These are phyloP conservation scores for Jatropha podagrica DNA, from an alignment of 441 rosid species.

Conservation along the genomic window DNA sequence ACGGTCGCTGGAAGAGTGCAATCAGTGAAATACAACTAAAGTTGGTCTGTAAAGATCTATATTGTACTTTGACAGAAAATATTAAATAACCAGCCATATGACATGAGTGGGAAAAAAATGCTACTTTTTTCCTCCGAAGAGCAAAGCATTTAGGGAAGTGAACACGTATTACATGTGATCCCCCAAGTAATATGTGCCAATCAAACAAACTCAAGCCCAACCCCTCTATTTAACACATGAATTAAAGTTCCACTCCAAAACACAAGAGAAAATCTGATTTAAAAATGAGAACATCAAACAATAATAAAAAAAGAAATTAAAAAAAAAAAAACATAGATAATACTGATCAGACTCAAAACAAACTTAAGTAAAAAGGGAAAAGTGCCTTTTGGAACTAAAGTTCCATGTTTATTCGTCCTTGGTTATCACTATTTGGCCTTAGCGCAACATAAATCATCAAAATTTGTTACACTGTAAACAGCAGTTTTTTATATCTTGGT, in stretches of 20 bases:
- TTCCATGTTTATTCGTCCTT: neutral
- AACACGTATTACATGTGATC: neutral
- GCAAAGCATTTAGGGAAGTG: neutral
- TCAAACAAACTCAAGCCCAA: neutral
- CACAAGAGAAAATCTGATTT: no score
- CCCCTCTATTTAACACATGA: constrained; percentile 1
- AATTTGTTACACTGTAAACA: neutral
- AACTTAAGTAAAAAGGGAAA: neutral
- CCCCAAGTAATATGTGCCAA: neutral
- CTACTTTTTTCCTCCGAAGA: neutral
- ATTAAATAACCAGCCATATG: neutral
- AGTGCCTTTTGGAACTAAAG: neutral
- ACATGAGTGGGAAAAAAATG: neutral
- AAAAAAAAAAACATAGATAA: neutral
- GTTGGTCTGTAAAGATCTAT: neutral
- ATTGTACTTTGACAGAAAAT: neutral
- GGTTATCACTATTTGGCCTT: neutral
- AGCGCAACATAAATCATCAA: neutral
- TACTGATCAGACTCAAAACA: neutral
- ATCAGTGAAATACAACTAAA: neutral
- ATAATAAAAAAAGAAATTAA: no score
- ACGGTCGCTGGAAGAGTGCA: neutral
- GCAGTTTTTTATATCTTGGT: neutral
- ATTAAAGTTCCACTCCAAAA: neutral
- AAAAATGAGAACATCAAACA: no score